Conservation (phyloP, 1,139 yeast genomes). For the Taphrina wiesneri region DNA sequence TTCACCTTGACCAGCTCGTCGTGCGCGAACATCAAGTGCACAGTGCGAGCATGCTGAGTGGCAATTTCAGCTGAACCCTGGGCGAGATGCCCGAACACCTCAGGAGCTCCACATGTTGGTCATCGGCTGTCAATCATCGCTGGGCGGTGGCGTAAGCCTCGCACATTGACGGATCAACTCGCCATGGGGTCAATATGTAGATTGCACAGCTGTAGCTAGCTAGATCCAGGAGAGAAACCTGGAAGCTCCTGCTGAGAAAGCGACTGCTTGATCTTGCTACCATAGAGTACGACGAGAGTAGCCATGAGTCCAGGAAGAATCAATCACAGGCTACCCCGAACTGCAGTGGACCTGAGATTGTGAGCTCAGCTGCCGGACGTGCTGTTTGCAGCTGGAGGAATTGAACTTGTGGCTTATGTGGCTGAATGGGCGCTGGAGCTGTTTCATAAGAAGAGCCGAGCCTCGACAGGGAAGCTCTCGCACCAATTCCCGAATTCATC, state of each 20-base stretch:
- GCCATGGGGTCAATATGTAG: background rate
- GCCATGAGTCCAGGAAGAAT: too few species aligned
- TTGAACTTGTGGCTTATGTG: background rate
- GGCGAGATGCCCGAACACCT: background rate
- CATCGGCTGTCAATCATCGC: constrained; percentile 1
- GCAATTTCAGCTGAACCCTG: background rate
- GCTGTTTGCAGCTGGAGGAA: background rate
- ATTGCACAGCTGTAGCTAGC: too few species aligned
- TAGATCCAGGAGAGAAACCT: too few species aligned
- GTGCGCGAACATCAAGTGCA: background rate
- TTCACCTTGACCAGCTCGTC: too few species aligned
- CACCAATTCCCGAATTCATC: constrained; percentile 4
- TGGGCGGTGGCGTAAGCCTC: constrained; percentile 1
- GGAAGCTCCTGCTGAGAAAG: too few species aligned
- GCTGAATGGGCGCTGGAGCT: background rate
- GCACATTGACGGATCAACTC: background rate
- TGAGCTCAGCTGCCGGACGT: too few species aligned
- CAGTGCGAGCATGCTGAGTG: background rate
- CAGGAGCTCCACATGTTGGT: background rate
- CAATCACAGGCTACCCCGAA: too few species aligned
- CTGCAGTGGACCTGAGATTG: too few species aligned
- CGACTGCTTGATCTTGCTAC: too few species aligned
- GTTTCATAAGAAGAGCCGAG: constrained; percentile 14
- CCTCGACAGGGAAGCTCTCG: constrained; percentile 6
- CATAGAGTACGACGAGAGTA: too few species aligned